phyloP scores from a whole-genome alignment of 352 stramenopile genomes.

The Globisporangium rhizosaccharum region DNA sequence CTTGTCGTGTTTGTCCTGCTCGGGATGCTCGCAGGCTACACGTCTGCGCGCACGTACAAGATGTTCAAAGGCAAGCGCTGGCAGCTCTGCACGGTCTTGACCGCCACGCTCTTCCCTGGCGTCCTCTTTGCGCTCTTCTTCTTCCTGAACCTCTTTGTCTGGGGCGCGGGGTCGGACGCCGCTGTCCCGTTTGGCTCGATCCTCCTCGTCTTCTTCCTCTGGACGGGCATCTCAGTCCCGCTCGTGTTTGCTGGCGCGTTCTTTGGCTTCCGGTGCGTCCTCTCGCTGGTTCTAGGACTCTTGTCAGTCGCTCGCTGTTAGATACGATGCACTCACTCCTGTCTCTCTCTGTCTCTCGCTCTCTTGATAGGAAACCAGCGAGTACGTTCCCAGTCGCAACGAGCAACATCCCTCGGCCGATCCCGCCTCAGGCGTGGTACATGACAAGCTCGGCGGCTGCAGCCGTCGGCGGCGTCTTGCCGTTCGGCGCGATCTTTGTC shows the following conservation, averaged over 20 bases:
- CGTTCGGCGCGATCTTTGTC: constrained; percentile 99
- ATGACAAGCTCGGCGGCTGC: constrained; percentile 93
- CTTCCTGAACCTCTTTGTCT: constrained; percentile 96
- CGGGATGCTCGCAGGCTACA: constrained; percentile 94
- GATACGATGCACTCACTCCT: background rate
- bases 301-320: too few species aligned
- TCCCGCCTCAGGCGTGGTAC: constrained; percentile 99
- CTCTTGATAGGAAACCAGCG: constrained; percentile 47
- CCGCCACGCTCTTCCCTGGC: constrained; percentile 96
- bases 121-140: constrained; percentile 96
- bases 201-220: constrained; percentile 97
- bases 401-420: constrained; percentile 97
- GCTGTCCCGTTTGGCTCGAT: constrained; percentile 97
- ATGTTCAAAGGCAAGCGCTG: constrained; percentile 99
- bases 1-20: constrained; percentile 97
- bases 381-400: constrained; percentile 96
- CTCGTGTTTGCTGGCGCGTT: constrained; percentile 98
- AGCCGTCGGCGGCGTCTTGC: constrained; percentile 95
- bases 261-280: constrained; percentile 95
- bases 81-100: constrained; percentile 95
- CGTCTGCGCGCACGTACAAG: constrained; percentile 97
- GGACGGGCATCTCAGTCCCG: constrained; percentile 98
- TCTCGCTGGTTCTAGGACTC: background rate
- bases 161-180: constrained; percentile 89
- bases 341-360: constrained; percentile 1